phyloP scores from a whole-genome alignment of 352 stramenopile species.

The Blastocystis sp. region DNA sequence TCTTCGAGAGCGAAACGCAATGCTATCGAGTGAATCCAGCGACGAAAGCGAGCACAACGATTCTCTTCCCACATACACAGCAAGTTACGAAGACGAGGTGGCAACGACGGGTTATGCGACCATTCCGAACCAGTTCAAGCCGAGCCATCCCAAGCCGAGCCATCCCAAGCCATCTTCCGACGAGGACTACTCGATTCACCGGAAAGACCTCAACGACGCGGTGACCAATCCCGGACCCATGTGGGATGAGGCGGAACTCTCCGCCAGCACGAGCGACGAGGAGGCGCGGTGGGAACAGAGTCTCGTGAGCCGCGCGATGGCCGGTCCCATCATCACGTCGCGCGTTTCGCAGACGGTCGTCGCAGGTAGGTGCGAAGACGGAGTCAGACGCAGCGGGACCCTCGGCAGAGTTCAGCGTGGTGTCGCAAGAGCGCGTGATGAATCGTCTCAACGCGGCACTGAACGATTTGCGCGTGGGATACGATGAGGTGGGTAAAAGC shows the following conservation, averaged over 20 bases:
- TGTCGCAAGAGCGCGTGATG: slow-evolving; percentile 29
- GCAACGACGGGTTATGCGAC: neutral
- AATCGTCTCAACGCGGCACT: neutral
- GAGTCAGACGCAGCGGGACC: neutral
- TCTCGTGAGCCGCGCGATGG: neutral
- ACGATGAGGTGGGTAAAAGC: neutral
- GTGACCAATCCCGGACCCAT: neutral
- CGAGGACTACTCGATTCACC: too few species aligned
- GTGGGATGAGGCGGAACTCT: neutral
- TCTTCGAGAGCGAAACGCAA: neutral
- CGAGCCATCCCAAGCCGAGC: too few species aligned
- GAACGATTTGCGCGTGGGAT: neutral
- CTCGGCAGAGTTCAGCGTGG: neutral
- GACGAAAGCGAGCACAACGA: neutral
- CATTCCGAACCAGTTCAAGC: neutral
- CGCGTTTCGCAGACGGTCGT: neutral
- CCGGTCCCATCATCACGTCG: neutral
- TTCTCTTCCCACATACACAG: neutral
- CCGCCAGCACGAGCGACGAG: neutral
- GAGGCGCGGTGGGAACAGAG: slow-evolving; percentile 11
- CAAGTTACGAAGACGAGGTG: too few species aligned
- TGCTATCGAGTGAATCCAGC: neutral
- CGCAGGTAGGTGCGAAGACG: neutral
- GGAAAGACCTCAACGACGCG: neutral
- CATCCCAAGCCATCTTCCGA: too few species aligned